phyloP scores from a whole-genome alignment of 2,329 filamentous ascomycete species.

The Fusarium verticillioides region DNA sequence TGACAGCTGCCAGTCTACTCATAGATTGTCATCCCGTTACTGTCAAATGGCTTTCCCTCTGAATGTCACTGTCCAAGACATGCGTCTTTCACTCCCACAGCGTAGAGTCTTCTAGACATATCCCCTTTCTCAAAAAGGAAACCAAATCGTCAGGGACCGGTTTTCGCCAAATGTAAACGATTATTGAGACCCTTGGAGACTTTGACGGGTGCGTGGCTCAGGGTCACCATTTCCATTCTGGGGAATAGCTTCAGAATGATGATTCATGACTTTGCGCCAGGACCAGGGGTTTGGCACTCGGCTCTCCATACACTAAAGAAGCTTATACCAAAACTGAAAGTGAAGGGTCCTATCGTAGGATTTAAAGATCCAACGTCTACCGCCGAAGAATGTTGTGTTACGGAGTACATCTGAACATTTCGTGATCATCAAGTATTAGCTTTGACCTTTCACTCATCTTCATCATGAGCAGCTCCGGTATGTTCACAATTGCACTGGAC shows the following conservation, averaged over 20 bases:
- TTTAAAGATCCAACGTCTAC: slow-evolving; percentile 8
- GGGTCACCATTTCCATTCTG: slow-evolving; percentile 1
- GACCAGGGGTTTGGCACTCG: slow-evolving; percentile 5
- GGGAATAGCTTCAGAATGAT: slow-evolving; percentile 15
- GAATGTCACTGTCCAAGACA: neutral
- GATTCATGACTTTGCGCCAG: slow-evolving; percentile 38
- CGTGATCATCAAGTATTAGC: slow-evolving; percentile 26
- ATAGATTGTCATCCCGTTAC: neutral
- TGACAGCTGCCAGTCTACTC: neutral
- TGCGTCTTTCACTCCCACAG: neutral
- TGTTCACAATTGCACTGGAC: neutral
- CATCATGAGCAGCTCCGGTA: slow-evolving; percentile 35
- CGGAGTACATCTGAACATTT: neutral
- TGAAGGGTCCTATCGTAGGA: slow-evolving; percentile 2
- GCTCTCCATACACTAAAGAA: slow-evolving; percentile 2
- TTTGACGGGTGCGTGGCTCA: neutral
- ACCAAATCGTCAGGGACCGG: slow-evolving; percentile 24
- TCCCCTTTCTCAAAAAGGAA: slow-evolving; percentile 17
- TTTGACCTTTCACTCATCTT: slow-evolving; percentile 3
- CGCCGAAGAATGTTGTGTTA: neutral
- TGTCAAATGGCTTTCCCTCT: neutral
- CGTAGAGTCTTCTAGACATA: neutral
- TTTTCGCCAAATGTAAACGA: slow-evolving; percentile 5
- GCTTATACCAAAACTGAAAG: slow-evolving; percentile 18
- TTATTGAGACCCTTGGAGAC: slow-evolving; percentile 3